phyloP scores from a whole-genome alignment of 2,329 filamentous ascomycete species.

The Cladobotryum mycophilum region DNA sequence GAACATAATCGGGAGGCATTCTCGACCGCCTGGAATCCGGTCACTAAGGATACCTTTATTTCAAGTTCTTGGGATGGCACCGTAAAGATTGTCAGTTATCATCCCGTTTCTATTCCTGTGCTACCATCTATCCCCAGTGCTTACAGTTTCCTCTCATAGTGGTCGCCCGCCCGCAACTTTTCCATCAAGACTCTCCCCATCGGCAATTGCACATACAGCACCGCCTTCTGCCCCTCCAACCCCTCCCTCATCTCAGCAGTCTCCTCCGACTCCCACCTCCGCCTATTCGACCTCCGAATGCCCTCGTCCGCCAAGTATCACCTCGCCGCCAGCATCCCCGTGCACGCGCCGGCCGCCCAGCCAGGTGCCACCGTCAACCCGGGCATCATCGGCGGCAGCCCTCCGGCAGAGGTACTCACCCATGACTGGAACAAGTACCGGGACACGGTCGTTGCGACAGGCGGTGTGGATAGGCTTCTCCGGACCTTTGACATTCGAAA shows the following conservation, averaged over 20 bases:
- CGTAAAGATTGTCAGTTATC: conserved; percentile 65
- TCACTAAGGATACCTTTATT: conserved; percentile 83
- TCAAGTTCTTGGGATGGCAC: conserved; percentile 95
- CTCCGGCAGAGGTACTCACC: conserved; percentile 79
- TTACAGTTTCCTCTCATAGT: conserved; percentile 39
- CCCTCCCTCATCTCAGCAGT: conserved; percentile 82
- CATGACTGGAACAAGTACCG: conserved; percentile 99
- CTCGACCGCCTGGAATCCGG: conserved; percentile 84
- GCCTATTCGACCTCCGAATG: conserved; percentile 86
- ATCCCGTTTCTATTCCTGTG: conserved; percentile 2
- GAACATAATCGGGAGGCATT: conserved; percentile 94
- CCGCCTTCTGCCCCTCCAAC: conserved; percentile 84
- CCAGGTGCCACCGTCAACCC: conserved; percentile 18
- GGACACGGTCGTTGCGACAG: conserved; percentile 75
- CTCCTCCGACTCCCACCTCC: conserved; percentile 79
- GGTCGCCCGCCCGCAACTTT: conserved; percentile 70
- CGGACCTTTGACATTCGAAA: conserved; percentile 86
- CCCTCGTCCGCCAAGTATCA: conserved; percentile 84
- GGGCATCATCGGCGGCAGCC: conserved; percentile 31
- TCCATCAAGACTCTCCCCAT: conserved; percentile 83
- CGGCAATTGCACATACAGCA: conserved; percentile 89
- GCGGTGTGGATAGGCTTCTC: conserved; percentile 79
- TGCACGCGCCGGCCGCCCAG: conserved; percentile 61
- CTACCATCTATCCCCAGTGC: not conserved
- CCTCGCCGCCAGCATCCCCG: conserved; percentile 73